These are phyloP conservation scores for Eurotiales sp. DNA, from an alignment of 2,329 filamentous ascomycete species.

Conservation along the genomic window DNA sequence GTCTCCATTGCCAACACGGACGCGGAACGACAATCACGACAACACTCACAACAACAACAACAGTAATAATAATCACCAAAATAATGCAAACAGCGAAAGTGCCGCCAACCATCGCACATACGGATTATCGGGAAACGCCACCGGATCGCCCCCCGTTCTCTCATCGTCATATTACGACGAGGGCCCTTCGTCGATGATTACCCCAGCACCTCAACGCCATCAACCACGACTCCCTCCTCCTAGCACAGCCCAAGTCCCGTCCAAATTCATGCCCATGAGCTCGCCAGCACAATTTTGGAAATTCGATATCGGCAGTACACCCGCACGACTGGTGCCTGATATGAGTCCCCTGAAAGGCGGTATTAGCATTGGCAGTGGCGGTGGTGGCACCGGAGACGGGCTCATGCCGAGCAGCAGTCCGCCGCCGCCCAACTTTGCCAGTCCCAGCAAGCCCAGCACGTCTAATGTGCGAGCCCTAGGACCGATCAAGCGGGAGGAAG, in stretches of 20 bases:
- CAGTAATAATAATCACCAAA: no score
- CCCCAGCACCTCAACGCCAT: conserved; percentile 46
- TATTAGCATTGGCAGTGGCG: conserved; percentile 20
- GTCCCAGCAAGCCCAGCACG: conserved; percentile 42
- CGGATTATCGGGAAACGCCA: conserved; percentile 38
- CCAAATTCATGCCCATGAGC: conserved; percentile 51
- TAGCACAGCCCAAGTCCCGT: conserved; percentile 47
- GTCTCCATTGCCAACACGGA: conserved; percentile 37
- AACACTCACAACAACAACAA: conserved; percentile 17
- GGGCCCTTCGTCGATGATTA: conserved; percentile 45
- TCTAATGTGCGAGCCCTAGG: conserved; percentile 28
- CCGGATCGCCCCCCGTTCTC: conserved; percentile 44
- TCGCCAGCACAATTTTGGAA: conserved; percentile 51
- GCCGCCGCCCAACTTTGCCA: conserved; percentile 43
- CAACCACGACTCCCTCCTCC: conserved; percentile 47
- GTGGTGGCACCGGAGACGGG: conserved; percentile 31
- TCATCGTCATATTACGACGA: conserved; percentile 49
- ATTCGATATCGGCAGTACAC: conserved; percentile 45
- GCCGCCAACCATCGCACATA: conserved; percentile 31
- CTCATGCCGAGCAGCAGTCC: conserved; percentile 47
- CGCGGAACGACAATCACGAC: conserved; percentile 20
- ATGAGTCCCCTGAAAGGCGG: conserved; percentile 47
- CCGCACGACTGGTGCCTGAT: conserved; percentile 40
- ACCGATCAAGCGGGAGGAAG: conserved; percentile 31
- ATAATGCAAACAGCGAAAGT: conserved; percentile 19